Base-by-base conservation (phyloP, 441 rosid species). In the Viola pubescens region DNA sequence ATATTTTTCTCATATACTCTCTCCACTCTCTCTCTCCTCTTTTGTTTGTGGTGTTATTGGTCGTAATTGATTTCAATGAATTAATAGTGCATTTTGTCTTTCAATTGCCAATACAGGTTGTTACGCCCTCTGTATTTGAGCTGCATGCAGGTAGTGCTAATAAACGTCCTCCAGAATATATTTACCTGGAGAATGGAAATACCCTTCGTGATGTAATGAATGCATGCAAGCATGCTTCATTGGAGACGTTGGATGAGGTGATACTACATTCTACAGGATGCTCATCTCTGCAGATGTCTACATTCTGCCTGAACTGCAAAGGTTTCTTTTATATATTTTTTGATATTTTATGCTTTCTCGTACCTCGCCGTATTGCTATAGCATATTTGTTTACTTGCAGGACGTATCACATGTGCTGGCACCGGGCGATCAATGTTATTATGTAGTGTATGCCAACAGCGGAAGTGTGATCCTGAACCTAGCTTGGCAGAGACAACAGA, bases 171-270 rank as follows among this genome's bases (percentile, higher is more conserved):
- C 84, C 94, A 19, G 98, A 89, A 60, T 75, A 82, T 72, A 87
- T 82, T 61, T 71, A 40, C 69, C 70, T 92, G 70, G 90, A 85
- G 67, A 87, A 83, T 73, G 96, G 96, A 50, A 77, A 66, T 38
- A 73, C 88, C 58, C 91, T 92, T 51, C 96, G 96, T 46, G 90
- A 89, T 59, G 80, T 89, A 56, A 87, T 92, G 83, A 84, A 84
- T 69, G 84, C 81, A 6, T 80, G 81, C 68, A 92, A 76, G 73
- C 77, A 81, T 53, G 73, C 85, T 59, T 75, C 94, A 47, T 66
- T 84, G 71, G 81, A 74, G 59, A 74, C 64, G 6, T 51, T 92
- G 64, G 90, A 89, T 65, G 84, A 82, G 64, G 73, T 79, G 68
- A 60, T 92, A 46, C 69, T 41, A 39, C 59, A 52, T 69, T 80